Percentiles rank a stretch among this genome's conserved stretches.
Conservation (phyloP, 805 yeast species). For the Candida sanyiensis region DNA sequence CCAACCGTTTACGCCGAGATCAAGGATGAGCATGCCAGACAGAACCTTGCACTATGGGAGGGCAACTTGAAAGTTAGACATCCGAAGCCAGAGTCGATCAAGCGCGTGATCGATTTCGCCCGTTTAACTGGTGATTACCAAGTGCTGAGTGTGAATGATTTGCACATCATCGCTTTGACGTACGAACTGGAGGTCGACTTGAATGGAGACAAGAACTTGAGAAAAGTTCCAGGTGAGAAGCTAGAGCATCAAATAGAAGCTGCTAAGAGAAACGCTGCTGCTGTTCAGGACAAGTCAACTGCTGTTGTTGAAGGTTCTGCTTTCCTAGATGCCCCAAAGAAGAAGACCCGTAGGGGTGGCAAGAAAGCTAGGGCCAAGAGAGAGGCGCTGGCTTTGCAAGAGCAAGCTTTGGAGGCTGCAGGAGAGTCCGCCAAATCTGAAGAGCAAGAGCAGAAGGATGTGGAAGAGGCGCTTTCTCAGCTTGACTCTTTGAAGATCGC, state of each 20-base stretch:
- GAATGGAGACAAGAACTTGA: conserved; percentile 65
- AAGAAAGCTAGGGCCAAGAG: conserved; percentile 57
- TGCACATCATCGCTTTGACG: conserved; percentile 86
- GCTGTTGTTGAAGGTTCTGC: conserved; percentile 1
- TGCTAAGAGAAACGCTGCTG: too few relatives aligned
- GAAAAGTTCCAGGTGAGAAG: conserved; percentile 66
- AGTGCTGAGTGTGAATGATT: conserved; percentile 85
- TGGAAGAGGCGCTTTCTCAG: conserved; percentile 20
- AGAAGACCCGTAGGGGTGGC: conserved; percentile 58
- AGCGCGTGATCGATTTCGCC: conserved; percentile 69
- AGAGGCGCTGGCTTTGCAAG: conserved; percentile 3
- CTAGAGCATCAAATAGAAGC: conserved; percentile 18
- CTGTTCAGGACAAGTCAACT: conserved; percentile 1
- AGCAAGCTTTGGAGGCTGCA: background rate
- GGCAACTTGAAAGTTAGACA: conserved; percentile 66
- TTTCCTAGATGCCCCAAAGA: conserved; percentile 19
- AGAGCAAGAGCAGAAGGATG: too few relatives aligned
- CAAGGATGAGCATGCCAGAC: conserved; percentile 78
- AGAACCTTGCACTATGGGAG: conserved; percentile 76
- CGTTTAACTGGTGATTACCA: conserved; percentile 85
- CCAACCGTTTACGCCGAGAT: conserved; percentile 89
- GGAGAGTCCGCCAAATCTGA: background rate
- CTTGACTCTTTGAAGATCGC: conserved; percentile 8
- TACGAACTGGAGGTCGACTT: conserved; percentile 78
- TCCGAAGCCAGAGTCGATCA: conserved; percentile 61